Conservation (phyloP, 768 basidiomycete genomes). For the Boletus eberwhitei region DNA sequence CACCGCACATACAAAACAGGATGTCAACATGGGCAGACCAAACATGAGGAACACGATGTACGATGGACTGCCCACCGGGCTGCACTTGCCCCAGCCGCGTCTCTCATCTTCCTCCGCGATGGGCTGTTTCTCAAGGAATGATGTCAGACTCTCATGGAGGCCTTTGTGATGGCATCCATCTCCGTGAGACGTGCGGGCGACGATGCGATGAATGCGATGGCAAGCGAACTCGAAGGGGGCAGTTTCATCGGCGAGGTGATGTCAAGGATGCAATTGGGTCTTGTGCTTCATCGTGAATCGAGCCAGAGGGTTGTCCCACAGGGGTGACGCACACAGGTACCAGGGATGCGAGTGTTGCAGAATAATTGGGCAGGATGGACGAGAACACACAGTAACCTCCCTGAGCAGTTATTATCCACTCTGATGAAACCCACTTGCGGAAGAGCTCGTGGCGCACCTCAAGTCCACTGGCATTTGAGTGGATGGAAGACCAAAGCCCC, state of each 20-base stretch:
- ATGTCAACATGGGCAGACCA: too few species aligned
- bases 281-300: constrained; percentile 18
- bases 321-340: neutral
- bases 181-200: constrained; percentile 37
- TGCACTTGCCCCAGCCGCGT: constrained; percentile 1
- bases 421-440: too few species aligned
- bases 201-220: constrained; percentile 12
- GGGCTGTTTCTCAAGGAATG: constrained; percentile 65
- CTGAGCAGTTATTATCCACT: too few species aligned
- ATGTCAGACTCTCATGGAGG: constrained; percentile 65
- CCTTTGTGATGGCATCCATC: constrained; percentile 48
- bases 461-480: too few species aligned
- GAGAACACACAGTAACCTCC: too few species aligned
- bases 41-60: constrained; percentile 8
- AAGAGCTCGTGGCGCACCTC: too few species aligned
- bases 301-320: neutral
- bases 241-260: constrained; percentile 52
- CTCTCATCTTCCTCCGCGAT: constrained; percentile 40
- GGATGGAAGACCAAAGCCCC: too few species aligned
- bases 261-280: constrained; percentile 56
- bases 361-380: too few species aligned
- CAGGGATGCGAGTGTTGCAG: neutral
- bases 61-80: constrained; percentile 37
- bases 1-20: too few species aligned
- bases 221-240: constrained; percentile 17